Base-by-base conservation (phyloP, 805 yeast genomes). In the Lipomyces lipofer region DNA sequence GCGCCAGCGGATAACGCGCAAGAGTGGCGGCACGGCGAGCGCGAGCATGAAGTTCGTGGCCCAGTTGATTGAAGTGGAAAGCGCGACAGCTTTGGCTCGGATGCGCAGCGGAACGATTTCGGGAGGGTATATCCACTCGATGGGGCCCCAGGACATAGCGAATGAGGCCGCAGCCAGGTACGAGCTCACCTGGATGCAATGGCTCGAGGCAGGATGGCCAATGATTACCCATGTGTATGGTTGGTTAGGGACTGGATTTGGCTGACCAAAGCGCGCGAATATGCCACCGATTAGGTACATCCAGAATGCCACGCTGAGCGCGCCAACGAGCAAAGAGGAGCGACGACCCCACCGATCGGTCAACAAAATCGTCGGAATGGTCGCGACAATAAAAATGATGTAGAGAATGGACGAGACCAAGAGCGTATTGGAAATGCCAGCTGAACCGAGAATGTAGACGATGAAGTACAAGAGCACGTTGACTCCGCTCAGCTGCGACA, bases 71-170 rank as follows among this genome's bases (percentile, higher is more conserved):
- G 58, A 43, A 2, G 58, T 53, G n/a, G 60, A 52, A 25, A 52
- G 24, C 15, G 54, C 39, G 36, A 56, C 38, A 8, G 51, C 51
- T 19, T 49, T 56, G 12, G 51, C 35, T n/a, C 60, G 15, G 40
- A 49, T 56, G 83, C 79, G 27, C 81, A 75, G 24, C 85, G 82
- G 97, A 49, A 90, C 78, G 46, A 90, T 58, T 46, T 58, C 62
- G 33, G 62, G 62, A 10, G 62, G 62, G 44, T 58, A 58, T 25
- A 48, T 2, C 52, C 52, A 48, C 30, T 50, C 50, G 24, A 48
- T 42, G 8, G 52, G 52, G 8, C 97, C 97, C 95, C 96, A 90
- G 50, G 91, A 83, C n/a, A 87, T 71, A 49, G 89, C 78, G n/a
- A 89, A 95, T 64, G 85, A 81, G 1, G 79, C 65, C 2, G 88